phyloP scores from a whole-genome alignment of 2,329 filamentous ascomycete genomes.

The Aspergillus oerlinghausenensis region DNA sequence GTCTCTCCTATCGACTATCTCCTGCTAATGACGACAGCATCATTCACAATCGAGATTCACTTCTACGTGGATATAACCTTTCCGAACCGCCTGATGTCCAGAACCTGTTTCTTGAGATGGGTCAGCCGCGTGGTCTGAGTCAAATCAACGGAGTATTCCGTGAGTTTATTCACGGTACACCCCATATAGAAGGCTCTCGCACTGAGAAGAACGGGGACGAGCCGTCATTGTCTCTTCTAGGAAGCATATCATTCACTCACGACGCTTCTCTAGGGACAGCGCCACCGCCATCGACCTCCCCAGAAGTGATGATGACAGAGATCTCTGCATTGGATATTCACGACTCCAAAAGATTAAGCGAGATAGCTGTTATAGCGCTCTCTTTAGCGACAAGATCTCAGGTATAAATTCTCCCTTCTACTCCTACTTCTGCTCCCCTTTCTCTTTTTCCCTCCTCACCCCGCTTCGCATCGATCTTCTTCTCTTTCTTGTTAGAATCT shows the following conservation, averaged over 20 bases:
- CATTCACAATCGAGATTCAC: neutral
- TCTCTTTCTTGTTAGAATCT: neutral
- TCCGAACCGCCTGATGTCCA: neutral
- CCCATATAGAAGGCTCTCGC: neutral
- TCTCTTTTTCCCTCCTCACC: neutral
- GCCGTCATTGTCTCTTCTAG: neutral
- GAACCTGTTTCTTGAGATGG: neutral
- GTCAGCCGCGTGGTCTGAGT: neutral
- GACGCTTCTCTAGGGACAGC: neutral
- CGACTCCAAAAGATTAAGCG: neutral
- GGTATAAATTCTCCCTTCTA: neutral
- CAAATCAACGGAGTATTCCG: neutral
- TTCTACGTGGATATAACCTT: neutral
- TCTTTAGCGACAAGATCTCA: neutral
- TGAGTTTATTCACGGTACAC: neutral
- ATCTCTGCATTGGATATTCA: neutral
- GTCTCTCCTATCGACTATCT: neutral
- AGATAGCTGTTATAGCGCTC: neutral
- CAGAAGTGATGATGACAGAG: neutral
- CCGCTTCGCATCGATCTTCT: neutral
- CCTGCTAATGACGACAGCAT: too few species aligned
- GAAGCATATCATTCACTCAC: neutral
- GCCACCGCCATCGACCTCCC: neutral
- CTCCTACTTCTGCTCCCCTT: neutral
- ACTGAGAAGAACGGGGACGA: neutral